Conservation (phyloP, 345 rosid genomes). For the Zanthoxylum bungeanum region DNA sequence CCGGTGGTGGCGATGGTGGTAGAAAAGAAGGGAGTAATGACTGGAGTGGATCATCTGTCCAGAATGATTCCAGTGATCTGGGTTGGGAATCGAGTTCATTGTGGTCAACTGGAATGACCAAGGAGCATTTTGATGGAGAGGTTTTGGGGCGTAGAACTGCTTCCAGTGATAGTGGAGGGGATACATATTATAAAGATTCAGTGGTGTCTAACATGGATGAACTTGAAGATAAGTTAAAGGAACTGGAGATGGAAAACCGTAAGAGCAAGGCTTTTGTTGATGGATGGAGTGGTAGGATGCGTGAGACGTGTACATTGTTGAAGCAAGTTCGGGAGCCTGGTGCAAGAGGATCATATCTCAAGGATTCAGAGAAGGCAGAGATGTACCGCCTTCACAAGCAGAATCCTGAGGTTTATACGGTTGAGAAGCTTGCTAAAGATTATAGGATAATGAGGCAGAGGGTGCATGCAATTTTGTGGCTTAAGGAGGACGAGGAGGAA, state of each 20-base stretch:
- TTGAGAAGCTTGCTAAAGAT: slow-evolving; percentile 86
- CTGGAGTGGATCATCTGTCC: slow-evolving; percentile 46
- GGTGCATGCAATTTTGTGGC: slow-evolving; percentile 94
- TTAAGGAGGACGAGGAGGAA: slow-evolving; percentile 86
- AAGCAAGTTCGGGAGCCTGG: slow-evolving; percentile 92
- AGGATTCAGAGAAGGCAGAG: slow-evolving; percentile 93
- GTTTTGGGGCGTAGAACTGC: slow-evolving; percentile 36
- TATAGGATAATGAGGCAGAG: slow-evolving; percentile 95
- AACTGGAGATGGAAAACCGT: slow-evolving; percentile 43
- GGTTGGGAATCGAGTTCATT: slow-evolving; percentile 78
- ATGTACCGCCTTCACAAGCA: slow-evolving; percentile 87
- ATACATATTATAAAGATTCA: slow-evolving; percentile 21
- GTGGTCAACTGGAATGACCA: slow-evolving; percentile 88
- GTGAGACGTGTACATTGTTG: slow-evolving; percentile 49
- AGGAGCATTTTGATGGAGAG: slow-evolving; percentile 88
- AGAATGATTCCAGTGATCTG: slow-evolving; percentile 34
- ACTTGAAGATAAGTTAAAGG: slow-evolving; percentile 41
- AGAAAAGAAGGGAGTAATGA: slow-evolving; percentile 31
- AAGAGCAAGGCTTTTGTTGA: slow-evolving; percentile 50
- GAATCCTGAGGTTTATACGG: slow-evolving; percentile 75
- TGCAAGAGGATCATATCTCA: slow-evolving; percentile 80
- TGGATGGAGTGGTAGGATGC: slow-evolving; percentile 53
- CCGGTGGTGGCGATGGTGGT: slow-evolving; percentile 37
- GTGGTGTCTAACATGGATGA: slow-evolving; percentile 48
- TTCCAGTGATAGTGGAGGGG: slow-evolving; percentile 20